A percentile compares a stretch with the other conserved stretches of the same genome.
phyloP scores from a whole-genome alignment of 352 stramenopile species.

The Blastocystis sp. region DNA sequence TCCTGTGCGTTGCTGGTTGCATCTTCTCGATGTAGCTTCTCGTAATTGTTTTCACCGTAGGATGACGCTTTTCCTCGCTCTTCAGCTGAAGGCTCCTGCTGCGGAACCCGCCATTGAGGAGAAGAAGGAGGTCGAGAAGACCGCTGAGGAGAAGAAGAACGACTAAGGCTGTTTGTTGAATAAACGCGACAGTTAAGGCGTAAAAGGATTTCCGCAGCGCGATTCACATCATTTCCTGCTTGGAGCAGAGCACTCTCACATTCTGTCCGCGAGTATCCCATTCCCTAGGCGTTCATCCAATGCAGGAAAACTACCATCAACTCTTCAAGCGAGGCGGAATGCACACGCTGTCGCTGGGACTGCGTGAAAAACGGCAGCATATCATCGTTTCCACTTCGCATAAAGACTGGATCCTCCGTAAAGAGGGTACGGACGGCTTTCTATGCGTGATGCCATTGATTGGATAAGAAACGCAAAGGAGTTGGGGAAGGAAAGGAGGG shows the following conservation, averaged over 20 bases:
- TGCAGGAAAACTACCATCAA: background rate
- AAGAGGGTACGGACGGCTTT: background rate
- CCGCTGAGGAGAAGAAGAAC: slow-evolving; percentile 64
- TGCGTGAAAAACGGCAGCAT: no score
- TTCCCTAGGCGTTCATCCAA: background rate
- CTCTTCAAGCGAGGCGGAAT: background rate
- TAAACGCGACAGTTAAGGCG: background rate
- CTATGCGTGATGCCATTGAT: background rate
- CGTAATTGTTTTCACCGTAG: background rate
- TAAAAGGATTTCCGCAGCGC: slow-evolving; percentile 2
- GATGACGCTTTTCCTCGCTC: slow-evolving; percentile 33
- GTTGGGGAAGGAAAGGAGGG: background rate
- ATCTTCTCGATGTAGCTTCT: slow-evolving; percentile 9
- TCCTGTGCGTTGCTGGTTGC: slow-evolving; percentile 51
- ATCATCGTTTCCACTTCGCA: no score
- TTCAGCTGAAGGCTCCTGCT: slow-evolving; percentile 30
- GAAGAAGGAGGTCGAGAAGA: slow-evolving; percentile 44
- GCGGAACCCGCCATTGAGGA: background rate
- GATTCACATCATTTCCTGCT: slow-evolving; percentile 42
- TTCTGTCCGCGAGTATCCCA: slow-evolving; percentile 34
- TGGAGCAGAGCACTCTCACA: background rate
- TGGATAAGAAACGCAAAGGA: slow-evolving; percentile 29
- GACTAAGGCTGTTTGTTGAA: slow-evolving; percentile 59
- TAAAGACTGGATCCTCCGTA: no score
- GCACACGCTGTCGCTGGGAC: no score